Evolutionary conservation across 768 basidiomycete species (phyloP), one percentile per base, ranked within the genome.

Genomic region (Rhodosporidiobolus sp.): DNA sequence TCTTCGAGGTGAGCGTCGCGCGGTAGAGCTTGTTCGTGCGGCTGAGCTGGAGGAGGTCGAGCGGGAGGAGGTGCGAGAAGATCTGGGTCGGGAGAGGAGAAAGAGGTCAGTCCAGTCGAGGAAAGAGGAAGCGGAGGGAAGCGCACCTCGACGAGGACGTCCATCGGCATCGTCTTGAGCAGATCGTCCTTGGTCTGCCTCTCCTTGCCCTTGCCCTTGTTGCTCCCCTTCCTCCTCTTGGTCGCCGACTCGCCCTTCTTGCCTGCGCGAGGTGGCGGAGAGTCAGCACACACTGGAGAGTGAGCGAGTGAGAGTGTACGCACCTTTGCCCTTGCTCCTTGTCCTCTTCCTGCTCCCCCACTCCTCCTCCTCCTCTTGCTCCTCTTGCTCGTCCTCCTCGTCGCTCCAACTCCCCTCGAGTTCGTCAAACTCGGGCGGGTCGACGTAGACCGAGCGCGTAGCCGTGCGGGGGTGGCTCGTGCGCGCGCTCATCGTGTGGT

Each of bases 11-110:
- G 59, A 63, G 69, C 26, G 59, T 34, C 28, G 49, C 16, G 48
- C 46, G 48, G 50, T 64, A 68, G 24, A 20, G 16, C 28, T 60
- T 58, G n/a, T 22, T 38, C 24, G 57, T 63, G 35, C 56, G 48
- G 20, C 60, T 5, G 54, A 67, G 62, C n/a, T 45, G 7, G 56
- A 65, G 57, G 24, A 68, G 74, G 74, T 74, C 60, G 77, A 77
- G 78, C 78, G 59, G 80, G 70, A 63, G 78, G 77, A 72, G 76
- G 74, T 54, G 30, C 4, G 69, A 35, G 59, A 65, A 65, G 64
- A 65, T 62, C 69, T 70, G 50, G 9, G 8, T 43, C 38, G 38
- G 32, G 26, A 43, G 16, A 9, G 63, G 77, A 78, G 20, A 76
- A 58, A 59, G 77, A 67, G 26, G 77, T 50, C 53, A 80, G 45